These are phyloP conservation scores for Oxyria digyna DNA, from an alignment of 148 eudicot species.

Conservation along the genomic window DNA sequence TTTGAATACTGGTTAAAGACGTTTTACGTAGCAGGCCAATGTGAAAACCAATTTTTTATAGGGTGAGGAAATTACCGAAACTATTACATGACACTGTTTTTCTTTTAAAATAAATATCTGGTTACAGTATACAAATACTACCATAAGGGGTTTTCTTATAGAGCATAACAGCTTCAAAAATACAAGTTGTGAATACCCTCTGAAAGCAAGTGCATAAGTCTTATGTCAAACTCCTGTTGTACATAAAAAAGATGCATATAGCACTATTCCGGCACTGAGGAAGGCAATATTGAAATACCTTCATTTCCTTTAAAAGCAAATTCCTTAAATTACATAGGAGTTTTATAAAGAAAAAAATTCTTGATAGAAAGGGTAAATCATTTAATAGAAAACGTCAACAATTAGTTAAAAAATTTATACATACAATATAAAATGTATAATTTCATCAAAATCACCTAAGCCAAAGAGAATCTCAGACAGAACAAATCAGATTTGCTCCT, in stretches of 20 bases:
- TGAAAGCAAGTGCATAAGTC: background rate
- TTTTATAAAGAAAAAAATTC: background rate
- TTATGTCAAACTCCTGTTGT: background rate
- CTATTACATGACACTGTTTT: background rate
- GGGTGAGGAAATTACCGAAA: background rate
- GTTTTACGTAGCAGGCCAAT: background rate
- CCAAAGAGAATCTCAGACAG: background rate
- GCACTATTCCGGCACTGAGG: background rate
- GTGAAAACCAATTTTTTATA: background rate
- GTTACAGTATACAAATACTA: background rate
- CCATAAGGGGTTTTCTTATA: background rate
- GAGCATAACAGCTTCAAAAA: background rate
- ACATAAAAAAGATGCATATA: background rate
- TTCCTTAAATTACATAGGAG: background rate
- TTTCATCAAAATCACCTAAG: background rate
- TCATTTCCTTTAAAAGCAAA: background rate
- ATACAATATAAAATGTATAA: background rate
- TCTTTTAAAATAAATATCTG: background rate
- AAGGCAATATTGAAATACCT: background rate
- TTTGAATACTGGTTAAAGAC: background rate
- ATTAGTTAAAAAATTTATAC: background rate
- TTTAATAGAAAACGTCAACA: background rate
- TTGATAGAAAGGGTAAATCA: background rate
- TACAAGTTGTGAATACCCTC: background rate
- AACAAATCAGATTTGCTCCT: background rate